Percentiles rank a stretch among this genome's conserved stretches.
Evolutionary conservation across 2,329 filamentous ascomycete species (phyloP).

Genomic region (Stagonosporopsis chrysanthemi): DNA sequence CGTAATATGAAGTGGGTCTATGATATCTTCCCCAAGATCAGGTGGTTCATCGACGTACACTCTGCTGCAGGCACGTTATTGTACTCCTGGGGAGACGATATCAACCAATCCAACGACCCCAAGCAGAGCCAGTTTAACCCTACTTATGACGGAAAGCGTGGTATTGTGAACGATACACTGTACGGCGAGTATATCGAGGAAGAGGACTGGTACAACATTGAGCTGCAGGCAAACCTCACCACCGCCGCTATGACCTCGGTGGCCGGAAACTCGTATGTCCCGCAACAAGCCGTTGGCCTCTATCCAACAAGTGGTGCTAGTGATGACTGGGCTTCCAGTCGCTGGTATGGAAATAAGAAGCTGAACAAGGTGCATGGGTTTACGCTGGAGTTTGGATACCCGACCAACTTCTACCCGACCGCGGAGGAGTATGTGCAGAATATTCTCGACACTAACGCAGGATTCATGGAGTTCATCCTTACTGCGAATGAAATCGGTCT

Average conservation of each 20-base stretch:
- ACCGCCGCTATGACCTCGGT: conserved; percentile 47
- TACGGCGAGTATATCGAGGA: conserved; percentile 51
- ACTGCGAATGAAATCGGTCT: conserved; percentile 46
- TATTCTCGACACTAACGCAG: conserved; percentile 53
- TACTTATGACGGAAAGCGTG: conserved; percentile 61
- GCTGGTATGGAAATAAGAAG: conserved; percentile 47
- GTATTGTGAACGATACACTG: conserved; percentile 61
- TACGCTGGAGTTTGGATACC: conserved; percentile 52
- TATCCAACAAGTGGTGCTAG: conserved; percentile 50
- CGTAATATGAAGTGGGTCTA: conserved; percentile 62
- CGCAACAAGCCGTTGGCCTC: conserved; percentile 47
- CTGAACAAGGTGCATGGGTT: conserved; percentile 52
- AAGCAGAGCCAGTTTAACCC: conserved; percentile 62
- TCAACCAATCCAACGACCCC: conserved; percentile 57
- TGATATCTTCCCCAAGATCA: conserved; percentile 58
- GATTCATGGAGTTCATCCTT: conserved; percentile 53
- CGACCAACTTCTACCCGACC: conserved; percentile 53
- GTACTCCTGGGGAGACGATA: conserved; percentile 66
- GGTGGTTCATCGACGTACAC: conserved; percentile 67
- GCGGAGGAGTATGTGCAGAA: conserved; percentile 51
- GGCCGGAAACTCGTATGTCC: conserved; percentile 43
- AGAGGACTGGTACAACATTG: conserved; percentile 45
- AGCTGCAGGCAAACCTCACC: conserved; percentile 41
- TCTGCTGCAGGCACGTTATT: conserved; percentile 62
- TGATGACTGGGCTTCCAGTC: conserved; percentile 50